Evolutionary conservation across 1,284 basidiomycete genomes (phyloP).

Genomic region (Heterobasidion occidentale): DNA sequence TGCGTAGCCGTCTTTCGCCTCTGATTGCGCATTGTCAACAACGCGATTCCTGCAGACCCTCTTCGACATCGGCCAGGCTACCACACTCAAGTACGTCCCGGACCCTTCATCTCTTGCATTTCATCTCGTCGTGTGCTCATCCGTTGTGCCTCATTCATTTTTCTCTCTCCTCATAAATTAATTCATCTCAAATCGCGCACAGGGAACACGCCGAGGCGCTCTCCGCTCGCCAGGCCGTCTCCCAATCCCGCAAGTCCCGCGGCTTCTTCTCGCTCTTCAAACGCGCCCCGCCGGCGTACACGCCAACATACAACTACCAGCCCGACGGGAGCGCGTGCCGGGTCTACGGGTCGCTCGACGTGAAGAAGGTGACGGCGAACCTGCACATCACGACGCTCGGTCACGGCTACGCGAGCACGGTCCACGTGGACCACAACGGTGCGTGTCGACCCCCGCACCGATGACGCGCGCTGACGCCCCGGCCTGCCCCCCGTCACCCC

Average conservation of each 20-base stretch:
- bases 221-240: conserved; percentile 60
- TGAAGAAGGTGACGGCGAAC: conserved; percentile 93
- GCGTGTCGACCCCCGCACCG: conserved; percentile 18
- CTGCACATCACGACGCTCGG: conserved; percentile 88
- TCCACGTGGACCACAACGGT: conserved; percentile 85
- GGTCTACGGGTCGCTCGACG: conserved; percentile 77
- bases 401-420: conserved; percentile 84
- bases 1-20: conserved; percentile 26
- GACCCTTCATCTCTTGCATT: neutral
- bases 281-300: conserved; percentile 38
- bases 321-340: conserved; percentile 70
- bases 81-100: conserved; percentile 42
- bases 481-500: no score
- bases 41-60: conserved; percentile 42
- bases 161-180: no score
- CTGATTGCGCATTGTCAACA: neutral
- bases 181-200: neutral
- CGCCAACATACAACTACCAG: conserved; percentile 66
- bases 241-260: conserved; percentile 65
- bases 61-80: conserved; percentile 83
- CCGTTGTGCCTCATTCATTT: no score
- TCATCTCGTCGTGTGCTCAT: no score
- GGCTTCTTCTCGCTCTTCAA: conserved; percentile 55
- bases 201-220: conserved; percentile 52
- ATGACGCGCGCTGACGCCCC: neutral